Evolutionary conservation across 192 early-diverging fungal species (phyloP).

Genomic region (Backusella morwellensis): DNA sequence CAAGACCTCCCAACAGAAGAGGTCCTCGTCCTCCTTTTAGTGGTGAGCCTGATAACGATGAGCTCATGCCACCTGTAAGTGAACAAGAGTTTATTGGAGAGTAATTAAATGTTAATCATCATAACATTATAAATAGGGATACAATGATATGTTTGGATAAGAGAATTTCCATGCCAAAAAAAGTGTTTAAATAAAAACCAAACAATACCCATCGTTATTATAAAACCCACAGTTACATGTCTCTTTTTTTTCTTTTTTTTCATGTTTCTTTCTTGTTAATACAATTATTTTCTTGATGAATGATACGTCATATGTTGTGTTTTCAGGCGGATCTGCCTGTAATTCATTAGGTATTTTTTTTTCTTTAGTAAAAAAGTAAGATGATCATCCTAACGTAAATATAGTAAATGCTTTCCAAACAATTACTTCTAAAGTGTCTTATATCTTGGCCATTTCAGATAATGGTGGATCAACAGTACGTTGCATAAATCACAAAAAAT

Average conservation of each 20-base stretch:
- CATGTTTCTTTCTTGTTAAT: not conserved
- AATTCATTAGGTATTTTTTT: constrained; percentile 52
- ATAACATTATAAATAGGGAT: constrained; percentile 30
- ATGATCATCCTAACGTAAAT: not conserved
- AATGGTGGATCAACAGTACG: constrained; percentile 62
- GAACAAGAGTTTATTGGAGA: not conserved
- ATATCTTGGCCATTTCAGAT: constrained; percentile 70
- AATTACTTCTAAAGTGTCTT: constrained; percentile 62
- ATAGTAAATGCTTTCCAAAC: constrained; percentile 50
- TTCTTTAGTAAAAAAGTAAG: not conserved
- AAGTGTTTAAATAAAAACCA: not conserved
- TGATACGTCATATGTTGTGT: constrained; percentile 50
- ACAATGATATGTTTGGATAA: constrained; percentile 56
- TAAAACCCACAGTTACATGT: not conserved
- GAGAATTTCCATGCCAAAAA: not conserved
- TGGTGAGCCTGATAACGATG: constrained; percentile 76
- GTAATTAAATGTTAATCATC: not conserved
- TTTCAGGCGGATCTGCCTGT: constrained; percentile 75
- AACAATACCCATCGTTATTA: not conserved
- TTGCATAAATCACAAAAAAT: not conserved
- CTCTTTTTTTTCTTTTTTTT: not conserved
- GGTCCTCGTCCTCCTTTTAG: constrained; percentile 36
- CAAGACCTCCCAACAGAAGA: constrained; percentile 32
- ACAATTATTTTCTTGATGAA: not conserved
- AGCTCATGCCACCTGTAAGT: constrained; percentile 65